A percentile compares a stretch with the other conserved stretches of the same genome.
Evolutionary conservation across 2,329 filamentous ascomycete species (phyloP).

Genomic region (Phyllosticta citriasiana): DNA sequence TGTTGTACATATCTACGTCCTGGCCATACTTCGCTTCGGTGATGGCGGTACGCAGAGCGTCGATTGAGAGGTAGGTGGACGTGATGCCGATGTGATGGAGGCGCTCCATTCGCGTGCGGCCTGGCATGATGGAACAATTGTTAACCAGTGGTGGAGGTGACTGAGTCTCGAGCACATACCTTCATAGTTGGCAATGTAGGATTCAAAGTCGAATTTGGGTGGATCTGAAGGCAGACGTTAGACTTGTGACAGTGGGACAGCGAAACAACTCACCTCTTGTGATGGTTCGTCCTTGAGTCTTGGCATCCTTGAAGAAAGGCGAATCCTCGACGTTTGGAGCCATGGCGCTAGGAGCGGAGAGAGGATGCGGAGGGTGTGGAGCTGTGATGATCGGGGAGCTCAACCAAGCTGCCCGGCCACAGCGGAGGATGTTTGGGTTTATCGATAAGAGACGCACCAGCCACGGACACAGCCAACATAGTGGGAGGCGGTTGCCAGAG

Average conservation of each 20-base stretch:
- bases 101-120: constrained; percentile 70
- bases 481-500: no score
- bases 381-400: background rate
- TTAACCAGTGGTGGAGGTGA: background rate
- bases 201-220: constrained; percentile 84
- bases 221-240: constrained; percentile 42
- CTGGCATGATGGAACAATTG: constrained; percentile 34
- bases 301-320: constrained; percentile 24
- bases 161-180: constrained; percentile 41
- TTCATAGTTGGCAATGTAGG: constrained; percentile 81
- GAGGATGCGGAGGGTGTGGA: background rate
- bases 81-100: constrained; percentile 71
- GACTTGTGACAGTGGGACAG: background rate
- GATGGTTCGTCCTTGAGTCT: constrained; percentile 18
- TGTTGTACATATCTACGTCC: constrained; percentile 62
- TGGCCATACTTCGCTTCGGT: constrained; percentile 64
- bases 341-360: constrained; percentile 14
- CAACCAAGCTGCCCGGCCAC: no score
- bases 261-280: constrained; percentile 22
- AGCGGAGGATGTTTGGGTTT: no score
- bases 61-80: constrained; percentile 64
- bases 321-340: constrained; percentile 25
- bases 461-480: no score
- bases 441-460: no score
- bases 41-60: constrained; percentile 72